These are phyloP conservation scores for Aspergillus sp. DNA, from an alignment of 2,329 filamentous ascomycete species.

Conservation along the genomic window DNA sequence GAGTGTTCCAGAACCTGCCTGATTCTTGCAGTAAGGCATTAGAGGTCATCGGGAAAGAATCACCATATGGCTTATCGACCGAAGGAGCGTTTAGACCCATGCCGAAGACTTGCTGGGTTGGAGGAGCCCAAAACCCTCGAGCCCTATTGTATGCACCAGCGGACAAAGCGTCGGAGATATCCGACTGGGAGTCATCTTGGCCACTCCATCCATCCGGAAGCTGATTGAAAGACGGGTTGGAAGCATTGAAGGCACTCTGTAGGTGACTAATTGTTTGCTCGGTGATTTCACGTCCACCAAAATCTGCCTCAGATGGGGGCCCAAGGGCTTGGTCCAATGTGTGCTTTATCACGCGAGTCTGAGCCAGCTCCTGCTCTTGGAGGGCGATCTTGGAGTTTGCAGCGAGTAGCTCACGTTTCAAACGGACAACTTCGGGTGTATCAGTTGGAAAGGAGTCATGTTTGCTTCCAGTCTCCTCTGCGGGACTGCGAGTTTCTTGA, in stretches of 20 bases:
- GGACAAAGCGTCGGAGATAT: conserved; percentile 43
- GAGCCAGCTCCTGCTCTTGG: conserved; percentile 60
- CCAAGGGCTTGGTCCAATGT: conserved; percentile 59
- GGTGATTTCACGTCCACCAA: conserved; percentile 46
- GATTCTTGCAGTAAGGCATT: conserved; percentile 25
- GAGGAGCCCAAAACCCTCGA: conserved; percentile 31
- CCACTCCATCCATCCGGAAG: conserved; percentile 43
- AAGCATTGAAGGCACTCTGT: conserved; percentile 53
- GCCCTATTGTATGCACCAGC: conserved; percentile 40
- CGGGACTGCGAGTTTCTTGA: conserved; percentile 2
- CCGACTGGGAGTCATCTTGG: conserved; percentile 45
- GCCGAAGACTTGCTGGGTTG: conserved; percentile 27
- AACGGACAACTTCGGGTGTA: conserved; percentile 51
- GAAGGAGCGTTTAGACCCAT: conserved; percentile 19
- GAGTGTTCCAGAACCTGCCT: conserved; percentile 30
- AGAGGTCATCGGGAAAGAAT: conserved; percentile 18
- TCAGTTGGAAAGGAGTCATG: conserved; percentile 24
- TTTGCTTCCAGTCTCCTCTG: conserved; percentile 14
- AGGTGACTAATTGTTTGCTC: conserved; percentile 51
- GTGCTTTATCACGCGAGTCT: conserved; percentile 59
- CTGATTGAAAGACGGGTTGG: conserved; percentile 42
- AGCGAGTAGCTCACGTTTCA: conserved; percentile 56
- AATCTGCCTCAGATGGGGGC: conserved; percentile 53
- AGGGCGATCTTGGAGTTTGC: conserved; percentile 58
- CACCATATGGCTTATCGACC: conserved; percentile 28